A percentile compares a stretch with the other conserved stretches of the same genome.
Evolutionary conservation across 23 red algal genomes (phyloP).

Genomic region (Gracilaria gracilis): DNA sequence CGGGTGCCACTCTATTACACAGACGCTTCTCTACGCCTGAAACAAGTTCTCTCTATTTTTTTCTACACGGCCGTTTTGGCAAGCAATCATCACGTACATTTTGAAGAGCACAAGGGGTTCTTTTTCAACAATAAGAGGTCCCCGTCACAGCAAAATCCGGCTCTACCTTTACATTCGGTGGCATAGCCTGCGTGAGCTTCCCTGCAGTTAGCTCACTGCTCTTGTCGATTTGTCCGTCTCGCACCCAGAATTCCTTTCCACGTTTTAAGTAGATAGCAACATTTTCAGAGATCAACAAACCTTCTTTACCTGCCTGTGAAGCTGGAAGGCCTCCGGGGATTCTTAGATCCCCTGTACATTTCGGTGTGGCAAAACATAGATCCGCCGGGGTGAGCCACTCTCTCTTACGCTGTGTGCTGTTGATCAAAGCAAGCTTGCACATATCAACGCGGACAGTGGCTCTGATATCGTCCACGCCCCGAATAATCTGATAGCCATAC

Average conservation of each 20-base stretch:
- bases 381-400: not conserved
- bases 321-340: not conserved
- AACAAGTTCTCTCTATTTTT: too few relatives aligned
- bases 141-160: too few relatives aligned
- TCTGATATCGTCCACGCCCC: not conserved
- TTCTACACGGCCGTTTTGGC: too few relatives aligned
- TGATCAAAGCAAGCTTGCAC: not conserved
- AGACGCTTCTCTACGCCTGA: too few relatives aligned
- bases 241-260: not conserved
- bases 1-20: too few relatives aligned
- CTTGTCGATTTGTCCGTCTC: not conserved
- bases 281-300: not conserved
- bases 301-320: not conserved
- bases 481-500: not conserved
- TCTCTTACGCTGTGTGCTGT: not conserved
- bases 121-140: too few relatives aligned
- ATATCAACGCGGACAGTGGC: not conserved
- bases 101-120: too few relatives aligned
- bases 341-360: not conserved
- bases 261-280: not conserved
- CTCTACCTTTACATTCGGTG: too few relatives aligned
- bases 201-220: not conserved
- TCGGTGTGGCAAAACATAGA: not conserved
- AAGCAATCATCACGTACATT: too few relatives aligned
- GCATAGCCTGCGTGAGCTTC: too few relatives aligned